Evolutionary conservation across 805 yeast species (phyloP), one percentile per base, ranked within the genome.

Genomic region (Wickerhamomyces bisporus): DNA sequence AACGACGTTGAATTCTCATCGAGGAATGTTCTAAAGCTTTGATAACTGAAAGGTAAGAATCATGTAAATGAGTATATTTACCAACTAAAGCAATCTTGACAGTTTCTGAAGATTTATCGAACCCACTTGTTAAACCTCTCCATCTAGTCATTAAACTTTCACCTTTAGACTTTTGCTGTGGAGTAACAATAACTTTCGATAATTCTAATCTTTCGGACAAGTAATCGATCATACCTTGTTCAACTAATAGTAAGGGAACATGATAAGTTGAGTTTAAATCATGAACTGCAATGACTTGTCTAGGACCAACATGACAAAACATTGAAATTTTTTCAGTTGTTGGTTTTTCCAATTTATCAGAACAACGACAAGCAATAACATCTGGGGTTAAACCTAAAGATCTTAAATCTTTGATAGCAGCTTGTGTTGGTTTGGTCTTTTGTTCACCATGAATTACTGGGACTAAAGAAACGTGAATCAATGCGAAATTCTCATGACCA

Each of bases 281-380:
- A 58, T 89, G 95, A 39, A 93, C 96, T 35, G 95, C 96, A 50
- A 93, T 75, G 34, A 93, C 98, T 70, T 94, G 98, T 41, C 91
- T 88, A n/a, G 95, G 86, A 23, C 96, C 97, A 51, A 93, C 98
- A 59, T 93, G 98, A 65, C 98, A 91, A 68, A 93, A 93, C 98
- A 93, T 93, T 42, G 97, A 93, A 58, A 93, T 91, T 68, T 93
- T 93, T 48, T 85, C 91, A 57, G 83, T 86, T n/a, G 96, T 88
- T 48, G 88, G 79, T 41, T 66, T 65, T 55, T 85, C 95, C 52
- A 93, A 75, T 57, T 75, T 75, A 50, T 84, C 84, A 36, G 86
- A 73, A 71, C 99, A 93, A 70, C 99, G 80, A 71, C 98, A 91
- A 41, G 98, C 98, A 68, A 93, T 87, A 79, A 93, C 82, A 64